A percentile compares a stretch with the other conserved stretches of the same genome.
Evolutionary conservation across 148 eudicot genomes (phyloP).

Genomic region (Chenopodium album): DNA sequence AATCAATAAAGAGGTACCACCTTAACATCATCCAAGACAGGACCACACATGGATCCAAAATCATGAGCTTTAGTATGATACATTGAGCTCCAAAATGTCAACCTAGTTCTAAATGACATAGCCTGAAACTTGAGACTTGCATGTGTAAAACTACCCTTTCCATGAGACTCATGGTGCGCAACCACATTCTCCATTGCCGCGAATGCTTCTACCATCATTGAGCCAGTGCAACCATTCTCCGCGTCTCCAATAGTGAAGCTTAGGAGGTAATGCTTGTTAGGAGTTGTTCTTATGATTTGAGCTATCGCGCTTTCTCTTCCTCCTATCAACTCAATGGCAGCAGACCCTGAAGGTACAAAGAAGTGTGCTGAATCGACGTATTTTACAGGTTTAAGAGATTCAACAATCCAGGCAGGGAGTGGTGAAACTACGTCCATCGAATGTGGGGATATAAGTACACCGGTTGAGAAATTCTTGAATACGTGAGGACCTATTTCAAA

Average conservation of each 20-base stretch:
- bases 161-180: conserved; percentile 32
- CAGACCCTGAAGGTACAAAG: conserved; percentile 33
- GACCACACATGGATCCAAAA: conserved; percentile 64
- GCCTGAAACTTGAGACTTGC: conserved; percentile 37
- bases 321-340: conserved; percentile 51
- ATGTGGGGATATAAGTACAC: conserved; percentile 69
- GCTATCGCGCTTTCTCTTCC: conserved; percentile 78
- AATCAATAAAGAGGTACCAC: conserved; percentile 31
- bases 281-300: conserved; percentile 41
- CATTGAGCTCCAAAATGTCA: conserved; percentile 47
- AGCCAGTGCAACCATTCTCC: conserved; percentile 39
- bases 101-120: conserved; percentile 17
- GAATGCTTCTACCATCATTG: conserved; percentile 42
- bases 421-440: conserved; percentile 34
- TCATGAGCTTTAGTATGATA: conserved; percentile 62
- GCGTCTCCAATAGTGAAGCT: conserved; percentile 44
- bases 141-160: conserved; percentile 36
- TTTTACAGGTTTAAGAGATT: conserved; percentile 37
- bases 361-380: conserved; percentile 40
- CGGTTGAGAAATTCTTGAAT: conserved; percentile 64
- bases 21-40: conserved; percentile 64
- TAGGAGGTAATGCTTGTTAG: conserved; percentile 32
- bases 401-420: conserved; percentile 41
- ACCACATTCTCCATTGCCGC: conserved; percentile 32
- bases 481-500: conserved; percentile 74